Evolutionary conservation across 371 early-diverging fungal species (phyloP).

Genomic region (Lichtheimia corymbifera): DNA sequence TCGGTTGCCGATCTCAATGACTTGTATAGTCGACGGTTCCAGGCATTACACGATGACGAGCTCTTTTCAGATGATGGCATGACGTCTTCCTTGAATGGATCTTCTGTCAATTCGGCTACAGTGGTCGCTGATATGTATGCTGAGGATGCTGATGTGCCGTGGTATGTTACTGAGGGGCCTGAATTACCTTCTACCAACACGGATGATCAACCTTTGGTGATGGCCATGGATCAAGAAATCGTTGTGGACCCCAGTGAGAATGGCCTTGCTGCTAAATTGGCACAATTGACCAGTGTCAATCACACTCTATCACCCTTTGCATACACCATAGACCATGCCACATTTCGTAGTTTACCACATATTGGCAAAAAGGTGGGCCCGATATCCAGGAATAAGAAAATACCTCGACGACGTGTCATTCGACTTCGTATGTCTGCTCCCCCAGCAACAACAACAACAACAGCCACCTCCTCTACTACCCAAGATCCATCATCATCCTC

Average conservation of each 20-base stretch:
- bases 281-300: slow-evolving; percentile 78
- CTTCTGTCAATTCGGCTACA: slow-evolving; percentile 12
- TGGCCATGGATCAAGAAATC: slow-evolving; percentile 49
- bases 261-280: slow-evolving; percentile 85
- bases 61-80: slow-evolving; percentile 7
- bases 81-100: slow-evolving; percentile 13
- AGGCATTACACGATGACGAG: slow-evolving; percentile 10
- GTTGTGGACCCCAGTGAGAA: slow-evolving; percentile 71
- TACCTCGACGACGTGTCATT: slow-evolving; percentile 46
- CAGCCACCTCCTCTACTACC: background rate
- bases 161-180: slow-evolving; percentile 28
- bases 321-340: slow-evolving; percentile 76
- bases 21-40: slow-evolving; percentile 20
- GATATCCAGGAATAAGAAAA: slow-evolving; percentile 40
- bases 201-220: slow-evolving; percentile 14
- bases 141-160: slow-evolving; percentile 28
- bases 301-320: slow-evolving; percentile 89
- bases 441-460: slow-evolving; percentile 5
- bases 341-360: slow-evolving; percentile 75
- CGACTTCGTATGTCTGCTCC: slow-evolving; percentile 24
- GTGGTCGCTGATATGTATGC: slow-evolving; percentile 13
- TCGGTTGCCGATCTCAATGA: slow-evolving; percentile 23
- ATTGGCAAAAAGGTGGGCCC: slow-evolving; percentile 39
- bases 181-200: slow-evolving; percentile 12
- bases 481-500: background rate